These are phyloP conservation scores for Globisporangium apiculatum DNA, from an alignment of 352 stramenopile genomes.

Conservation along the genomic window DNA sequence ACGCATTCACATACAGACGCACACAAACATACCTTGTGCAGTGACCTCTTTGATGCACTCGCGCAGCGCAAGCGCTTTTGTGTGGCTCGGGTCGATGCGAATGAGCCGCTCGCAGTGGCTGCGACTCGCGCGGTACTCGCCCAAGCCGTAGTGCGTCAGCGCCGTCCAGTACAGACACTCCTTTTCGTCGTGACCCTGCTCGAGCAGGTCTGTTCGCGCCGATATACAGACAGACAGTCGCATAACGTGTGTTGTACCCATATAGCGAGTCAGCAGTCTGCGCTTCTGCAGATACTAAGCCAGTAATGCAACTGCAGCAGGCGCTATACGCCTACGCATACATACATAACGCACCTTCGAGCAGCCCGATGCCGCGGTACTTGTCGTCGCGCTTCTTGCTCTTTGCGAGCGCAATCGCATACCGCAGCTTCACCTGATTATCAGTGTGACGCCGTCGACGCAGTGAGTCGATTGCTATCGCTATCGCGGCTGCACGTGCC, in stretches of 20 bases:
- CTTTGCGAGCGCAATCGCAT: conserved; percentile 66
- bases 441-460: no score
- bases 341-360: conserved; percentile 39
- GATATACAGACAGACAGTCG: not conserved
- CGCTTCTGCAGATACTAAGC: no score
- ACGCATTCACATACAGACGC: not conserved
- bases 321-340: not conserved
- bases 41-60: conserved; percentile 70
- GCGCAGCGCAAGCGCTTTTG: conserved; percentile 65
- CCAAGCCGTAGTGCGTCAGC: conserved; percentile 56
- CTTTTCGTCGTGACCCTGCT: conserved; percentile 35
- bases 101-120: conserved; percentile 68
- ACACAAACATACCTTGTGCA: conserved; percentile 29
- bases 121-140: conserved; percentile 62
- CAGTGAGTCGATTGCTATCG: no score
- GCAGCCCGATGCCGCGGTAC: conserved; percentile 52
- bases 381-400: conserved; percentile 80
- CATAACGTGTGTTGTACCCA: no score
- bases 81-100: conserved; percentile 64
- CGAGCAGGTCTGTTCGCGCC: conserved; percentile 42
- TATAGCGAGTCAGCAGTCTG: no score
- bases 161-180: conserved; percentile 81
- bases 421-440: conserved; percentile 57
- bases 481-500: no score
- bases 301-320: not conserved